Base-by-base conservation (phyloP, 139 green algal genomes). In the Micractinium conductrix region DNA sequence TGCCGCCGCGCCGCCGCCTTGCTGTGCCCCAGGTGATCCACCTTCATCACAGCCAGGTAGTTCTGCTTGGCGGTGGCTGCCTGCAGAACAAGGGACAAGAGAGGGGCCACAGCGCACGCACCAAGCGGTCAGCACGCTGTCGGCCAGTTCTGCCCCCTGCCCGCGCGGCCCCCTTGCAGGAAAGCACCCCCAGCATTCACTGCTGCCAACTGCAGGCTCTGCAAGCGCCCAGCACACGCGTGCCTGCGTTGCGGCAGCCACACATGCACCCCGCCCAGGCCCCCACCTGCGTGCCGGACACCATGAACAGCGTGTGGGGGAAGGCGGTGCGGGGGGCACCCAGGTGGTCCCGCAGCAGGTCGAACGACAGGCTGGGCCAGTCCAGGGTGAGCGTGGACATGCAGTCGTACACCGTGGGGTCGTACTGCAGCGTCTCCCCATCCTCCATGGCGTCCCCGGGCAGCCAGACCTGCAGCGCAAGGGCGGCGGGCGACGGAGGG, bases 351-450 rank as follows among this genome's bases (percentile, higher is more conserved):
- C 81, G 83, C 24, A 98, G 42, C 28, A 99, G 70, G 87, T 99
- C 97, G 84, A 99, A 98, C 89, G 92, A 97, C 0, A 99, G 92
- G 91, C 94, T 97, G 8, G 97, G 97, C 97, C 97, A 99, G 68
- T 97, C 93, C 68, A 98, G 88, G 30, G 71, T 86, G 58, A 97
- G 93, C 28, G 87, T 85, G 71, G 97, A 94, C 87, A 99, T 85
- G 90, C 95, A 99, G 85, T 99, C 94, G 85, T 99, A 99, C 2
- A 95, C 96, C 2, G 93, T 95, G 37, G 94, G 93, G 87, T 99
- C 97, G 86, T 99, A 99, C 73, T 98, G 91, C 65, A 99, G 89
- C 87, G 96, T 91, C 90, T 99, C 96, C 22, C 93, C 97, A 45
- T 97, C 96, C 21, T 87, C 94, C 42, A 99, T 43, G 0, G 80